These are phyloP conservation scores for Metschnikowia chrysomelidarum DNA, from an alignment of 805 yeast species.

Conservation along the genomic window DNA sequence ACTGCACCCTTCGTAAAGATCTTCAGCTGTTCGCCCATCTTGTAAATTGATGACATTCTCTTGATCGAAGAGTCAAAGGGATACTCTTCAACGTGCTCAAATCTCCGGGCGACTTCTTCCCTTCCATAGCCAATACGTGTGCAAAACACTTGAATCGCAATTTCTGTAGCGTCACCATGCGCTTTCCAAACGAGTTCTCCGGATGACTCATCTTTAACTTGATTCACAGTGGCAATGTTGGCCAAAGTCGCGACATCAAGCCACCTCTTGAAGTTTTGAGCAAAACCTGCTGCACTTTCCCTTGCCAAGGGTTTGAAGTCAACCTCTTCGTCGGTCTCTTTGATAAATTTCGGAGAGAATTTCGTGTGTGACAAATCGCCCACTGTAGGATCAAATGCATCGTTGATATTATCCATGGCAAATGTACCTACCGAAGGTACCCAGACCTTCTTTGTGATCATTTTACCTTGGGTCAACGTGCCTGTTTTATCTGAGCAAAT, in stretches of 20 bases:
- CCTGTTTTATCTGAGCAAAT: slow-evolving; percentile 85
- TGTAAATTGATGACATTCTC: slow-evolving; percentile 20
- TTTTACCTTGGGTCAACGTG: slow-evolving; percentile 75
- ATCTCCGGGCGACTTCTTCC: slow-evolving; percentile 25
- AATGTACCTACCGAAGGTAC: slow-evolving; percentile 61
- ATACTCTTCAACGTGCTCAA: slow-evolving; percentile 18
- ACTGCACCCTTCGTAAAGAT: slow-evolving; percentile 23
- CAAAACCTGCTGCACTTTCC: slow-evolving; percentile 20
- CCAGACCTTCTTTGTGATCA: slow-evolving; percentile 73
- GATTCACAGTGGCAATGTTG: slow-evolving; percentile 67
- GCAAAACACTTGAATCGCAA: slow-evolving; percentile 22
- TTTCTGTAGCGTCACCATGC: slow-evolving; percentile 23
- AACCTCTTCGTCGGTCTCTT: slow-evolving; percentile 37
- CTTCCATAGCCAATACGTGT: slow-evolving; percentile 17
- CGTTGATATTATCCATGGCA: slow-evolving; percentile 50
- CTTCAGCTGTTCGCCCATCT: slow-evolving; percentile 12
- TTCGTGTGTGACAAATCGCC: slow-evolving; percentile 46
- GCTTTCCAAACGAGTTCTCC: slow-evolving; percentile 28
- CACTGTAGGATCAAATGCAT: slow-evolving; percentile 61
- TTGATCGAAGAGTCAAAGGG: slow-evolving; percentile 22
- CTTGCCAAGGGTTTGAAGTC: slow-evolving; percentile 23
- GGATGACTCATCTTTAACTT: slow-evolving; percentile 40
- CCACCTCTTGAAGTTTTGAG: slow-evolving; percentile 47
- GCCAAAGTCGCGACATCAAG: slow-evolving; percentile 70
- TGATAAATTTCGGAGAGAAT: slow-evolving; percentile 36